Percentiles rank a stretch among this genome's conserved stretches.
These are phyloP conservation scores for Emmonsiellopsis sp. DNA, from an alignment of 2,329 filamentous ascomycete genomes.

Conservation along the genomic window DNA sequence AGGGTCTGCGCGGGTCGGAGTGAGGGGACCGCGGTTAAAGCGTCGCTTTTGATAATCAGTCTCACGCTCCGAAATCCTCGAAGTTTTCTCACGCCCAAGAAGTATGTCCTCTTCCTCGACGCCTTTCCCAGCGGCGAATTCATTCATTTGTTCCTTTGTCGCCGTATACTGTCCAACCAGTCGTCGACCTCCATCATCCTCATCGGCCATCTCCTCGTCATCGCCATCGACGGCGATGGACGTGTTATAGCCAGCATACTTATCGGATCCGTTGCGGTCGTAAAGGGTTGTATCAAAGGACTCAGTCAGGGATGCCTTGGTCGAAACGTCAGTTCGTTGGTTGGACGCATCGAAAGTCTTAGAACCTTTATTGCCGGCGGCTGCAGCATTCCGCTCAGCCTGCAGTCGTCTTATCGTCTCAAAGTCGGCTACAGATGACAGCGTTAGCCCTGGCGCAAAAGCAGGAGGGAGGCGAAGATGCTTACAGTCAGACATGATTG, in stretches of 20 bases:
- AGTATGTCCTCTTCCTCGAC: constrained; percentile 90
- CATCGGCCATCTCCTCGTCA: constrained; percentile 72
- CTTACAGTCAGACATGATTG: constrained; percentile 38
- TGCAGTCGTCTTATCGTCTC: constrained; percentile 80
- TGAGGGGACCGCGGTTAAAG: constrained; percentile 71
- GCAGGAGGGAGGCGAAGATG: constrained; percentile 6
- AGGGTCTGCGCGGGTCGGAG: constrained; percentile 75
- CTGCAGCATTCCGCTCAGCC: constrained; percentile 79
- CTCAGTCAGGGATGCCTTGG: constrained; percentile 86
- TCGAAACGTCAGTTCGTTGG: constrained; percentile 75
- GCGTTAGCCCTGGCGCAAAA: constrained; percentile 16
- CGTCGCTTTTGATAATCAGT: constrained; percentile 96
- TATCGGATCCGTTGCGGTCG: constrained; percentile 66
- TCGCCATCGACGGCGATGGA: constrained; percentile 72
- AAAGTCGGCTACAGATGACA: constrained; percentile 57
- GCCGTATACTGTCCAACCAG: constrained; percentile 95
- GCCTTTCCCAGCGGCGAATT: constrained; percentile 75
- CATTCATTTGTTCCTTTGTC: constrained; percentile 81
- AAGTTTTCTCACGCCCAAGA: constrained; percentile 76
- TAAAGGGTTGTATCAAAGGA: constrained; percentile 80
- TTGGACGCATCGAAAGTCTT: constrained; percentile 67
- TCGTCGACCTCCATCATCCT: constrained; percentile 64
- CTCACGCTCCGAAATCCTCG: constrained; percentile 83
- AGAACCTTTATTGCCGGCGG: constrained; percentile 70
- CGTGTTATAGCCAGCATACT: constrained; percentile 83